These are phyloP conservation scores for Nicotiana rustica DNA, from an alignment of 305 asterid species.

Conservation along the genomic window DNA sequence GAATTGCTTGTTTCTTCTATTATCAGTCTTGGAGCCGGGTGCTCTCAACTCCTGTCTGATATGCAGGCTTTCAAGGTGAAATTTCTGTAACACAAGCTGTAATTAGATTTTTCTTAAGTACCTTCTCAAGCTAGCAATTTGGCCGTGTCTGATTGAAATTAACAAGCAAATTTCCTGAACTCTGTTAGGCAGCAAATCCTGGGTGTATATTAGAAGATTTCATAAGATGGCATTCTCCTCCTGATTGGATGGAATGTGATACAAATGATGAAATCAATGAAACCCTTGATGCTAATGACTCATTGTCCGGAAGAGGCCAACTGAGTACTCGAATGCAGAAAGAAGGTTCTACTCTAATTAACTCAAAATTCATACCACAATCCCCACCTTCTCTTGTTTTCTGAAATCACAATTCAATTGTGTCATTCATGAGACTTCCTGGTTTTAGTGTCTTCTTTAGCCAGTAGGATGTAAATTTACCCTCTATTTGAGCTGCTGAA, in stretches of 20 bases:
- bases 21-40: conserved; percentile 97
- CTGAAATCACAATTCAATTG: conserved; percentile 9
- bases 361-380: conserved; percentile 25
- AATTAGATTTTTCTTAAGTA: conserved; percentile 34
- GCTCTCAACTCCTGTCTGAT: conserved; percentile 98
- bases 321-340: conserved; percentile 97
- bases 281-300: conserved; percentile 61
- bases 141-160: conserved; percentile 37
- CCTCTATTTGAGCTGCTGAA: not conserved
- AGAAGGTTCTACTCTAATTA: conserved; percentile 68
- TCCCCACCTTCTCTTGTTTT: conserved; percentile 4
- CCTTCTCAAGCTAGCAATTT: conserved; percentile 33
- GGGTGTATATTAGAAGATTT: conserved; percentile 98
- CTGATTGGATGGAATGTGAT: conserved; percentile 90
- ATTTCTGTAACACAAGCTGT: conserved; percentile 39
- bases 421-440: not conserved
- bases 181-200: conserved; percentile 96
- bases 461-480: not conserved
- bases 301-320: conserved; percentile 75
- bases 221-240: conserved; percentile 99
- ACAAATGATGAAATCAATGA: conserved; percentile 55
- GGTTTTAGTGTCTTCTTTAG: not conserved
- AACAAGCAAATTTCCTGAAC: conserved; percentile 39
- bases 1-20: conserved; percentile 48
- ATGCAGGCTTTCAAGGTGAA: conserved; percentile 99